A percentile compares a stretch with the other conserved stretches of the same genome.
These are phyloP conservation scores for Sanghuangporus baumii DNA, from an alignment of 1,284 basidiomycete species.

Conservation along the genomic window DNA sequence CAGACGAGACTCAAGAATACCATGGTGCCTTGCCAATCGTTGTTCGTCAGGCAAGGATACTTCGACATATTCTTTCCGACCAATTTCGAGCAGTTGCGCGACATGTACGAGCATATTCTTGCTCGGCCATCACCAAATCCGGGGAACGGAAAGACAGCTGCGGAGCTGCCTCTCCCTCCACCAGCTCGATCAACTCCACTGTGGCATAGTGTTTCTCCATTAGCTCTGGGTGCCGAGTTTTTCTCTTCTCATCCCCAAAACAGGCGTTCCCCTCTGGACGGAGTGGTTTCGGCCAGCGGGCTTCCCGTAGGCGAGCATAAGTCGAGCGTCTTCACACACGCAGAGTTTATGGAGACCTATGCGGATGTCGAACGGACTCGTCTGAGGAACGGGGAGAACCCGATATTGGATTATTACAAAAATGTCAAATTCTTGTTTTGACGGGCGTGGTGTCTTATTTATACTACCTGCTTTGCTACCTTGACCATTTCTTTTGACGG, in stretches of 20 bases:
- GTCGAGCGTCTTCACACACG: slow-evolving; percentile 77
- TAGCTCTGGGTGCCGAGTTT: slow-evolving; percentile 54
- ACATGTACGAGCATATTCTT: slow-evolving; percentile 84
- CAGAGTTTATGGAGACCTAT: slow-evolving; percentile 80
- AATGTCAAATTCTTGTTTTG: slow-evolving; percentile 86
- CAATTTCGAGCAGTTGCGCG: slow-evolving; percentile 77
- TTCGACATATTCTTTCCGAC: slow-evolving; percentile 99
- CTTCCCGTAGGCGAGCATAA: slow-evolving; percentile 75
- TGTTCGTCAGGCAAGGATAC: slow-evolving; percentile 91
- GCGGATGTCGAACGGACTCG: slow-evolving; percentile 65
- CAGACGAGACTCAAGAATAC: slow-evolving; percentile 85
- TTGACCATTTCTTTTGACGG: neutral
- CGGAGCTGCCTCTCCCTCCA: slow-evolving; percentile 32
- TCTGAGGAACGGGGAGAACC: slow-evolving; percentile 78
- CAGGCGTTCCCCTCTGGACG: slow-evolving; percentile 59
- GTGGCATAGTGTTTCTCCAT: slow-evolving; percentile 41
- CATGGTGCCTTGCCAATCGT: slow-evolving; percentile 86
- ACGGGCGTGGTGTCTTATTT: slow-evolving; percentile 18
- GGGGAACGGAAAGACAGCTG: slow-evolving; percentile 36
- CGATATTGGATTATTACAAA: slow-evolving; percentile 80
- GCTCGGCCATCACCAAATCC: slow-evolving; percentile 40
- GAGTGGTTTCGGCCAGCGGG: slow-evolving; percentile 65
- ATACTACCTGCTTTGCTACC: neutral
- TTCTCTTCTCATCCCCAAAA: slow-evolving; percentile 61
- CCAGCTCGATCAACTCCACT: slow-evolving; percentile 44